Percentiles rank a stretch among this genome's conserved stretches.
These are phyloP conservation scores for Kingdonia uniflora DNA, from an alignment of 164 flowering plant species.

Conservation along the genomic window DNA sequence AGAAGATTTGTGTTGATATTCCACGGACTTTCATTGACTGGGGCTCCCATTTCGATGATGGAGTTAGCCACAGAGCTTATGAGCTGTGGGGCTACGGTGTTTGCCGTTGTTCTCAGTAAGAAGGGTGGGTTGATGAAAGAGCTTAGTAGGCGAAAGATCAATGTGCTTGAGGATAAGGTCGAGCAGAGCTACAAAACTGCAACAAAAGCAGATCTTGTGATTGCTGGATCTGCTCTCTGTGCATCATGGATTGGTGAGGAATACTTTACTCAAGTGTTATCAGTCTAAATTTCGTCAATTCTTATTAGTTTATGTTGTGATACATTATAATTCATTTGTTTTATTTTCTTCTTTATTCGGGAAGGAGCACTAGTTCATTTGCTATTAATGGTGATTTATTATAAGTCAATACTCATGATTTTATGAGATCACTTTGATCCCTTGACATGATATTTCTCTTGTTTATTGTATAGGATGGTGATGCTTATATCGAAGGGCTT, in stretches of 20 bases:
- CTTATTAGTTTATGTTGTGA: no score
- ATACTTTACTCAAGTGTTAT: slow-evolving; percentile 5
- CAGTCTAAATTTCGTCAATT: not conserved
- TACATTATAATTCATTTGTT: no score
- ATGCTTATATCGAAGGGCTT: no score
- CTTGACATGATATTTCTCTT: no score
- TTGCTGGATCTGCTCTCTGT: slow-evolving; percentile 98
- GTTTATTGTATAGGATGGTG: no score
- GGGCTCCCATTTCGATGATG: slow-evolving; percentile 96
- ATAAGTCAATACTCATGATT: no score
- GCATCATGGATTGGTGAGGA: slow-evolving; percentile 92
- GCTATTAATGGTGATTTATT: no score
- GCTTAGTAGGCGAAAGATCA: slow-evolving; percentile 76
- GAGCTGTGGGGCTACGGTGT: slow-evolving; percentile 96
- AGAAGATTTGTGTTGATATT: slow-evolving; percentile 80
- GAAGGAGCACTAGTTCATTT: no score
- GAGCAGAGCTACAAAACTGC: slow-evolving; percentile 76
- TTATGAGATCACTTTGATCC: no score
- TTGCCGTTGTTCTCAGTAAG: slow-evolving; percentile 82
- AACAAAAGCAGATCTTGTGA: slow-evolving; percentile 87
- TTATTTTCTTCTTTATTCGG: no score
- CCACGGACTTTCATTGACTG: slow-evolving; percentile 95
- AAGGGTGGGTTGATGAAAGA: slow-evolving; percentile 90
- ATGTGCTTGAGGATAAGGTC: slow-evolving; percentile 75
- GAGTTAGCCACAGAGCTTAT: slow-evolving; percentile 89